Percentiles rank a stretch among this genome's conserved stretches.
phyloP scores from a whole-genome alignment of 2,329 filamentous ascomycete genomes.

The Beauveria sp. region DNA sequence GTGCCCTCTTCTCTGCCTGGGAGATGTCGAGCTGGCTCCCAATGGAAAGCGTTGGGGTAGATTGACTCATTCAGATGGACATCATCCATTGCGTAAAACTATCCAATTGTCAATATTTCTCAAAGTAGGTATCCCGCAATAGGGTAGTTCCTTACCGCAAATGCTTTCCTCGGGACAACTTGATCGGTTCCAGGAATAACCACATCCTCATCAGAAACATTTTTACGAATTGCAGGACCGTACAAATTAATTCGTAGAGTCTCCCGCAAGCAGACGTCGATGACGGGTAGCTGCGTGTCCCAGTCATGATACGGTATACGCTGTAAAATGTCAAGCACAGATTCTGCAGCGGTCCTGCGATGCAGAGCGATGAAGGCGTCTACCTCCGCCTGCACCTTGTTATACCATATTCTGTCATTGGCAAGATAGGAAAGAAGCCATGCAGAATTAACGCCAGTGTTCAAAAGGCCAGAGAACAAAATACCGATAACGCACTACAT shows the following conservation, averaged over 20 bases:
- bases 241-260: slow-evolving; percentile 42
- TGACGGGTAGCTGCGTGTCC: slow-evolving; percentile 45
- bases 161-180: slow-evolving; percentile 41
- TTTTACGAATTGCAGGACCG: slow-evolving; percentile 44
- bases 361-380: slow-evolving; percentile 35
- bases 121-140: too few species aligned
- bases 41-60: slow-evolving; percentile 39
- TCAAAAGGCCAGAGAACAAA: slow-evolving; percentile 50
- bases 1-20: slow-evolving; percentile 39
- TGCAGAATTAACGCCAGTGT: slow-evolving; percentile 46
- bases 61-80: slow-evolving; percentile 38
- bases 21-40: slow-evolving; percentile 43
- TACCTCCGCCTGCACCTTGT: slow-evolving; percentile 38
- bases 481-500: slow-evolving; percentile 42
- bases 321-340: slow-evolving; percentile 29
- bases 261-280: slow-evolving; percentile 46
- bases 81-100: slow-evolving; percentile 37
- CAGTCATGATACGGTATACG: slow-evolving; percentile 43
- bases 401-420: slow-evolving; percentile 37
- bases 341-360: slow-evolving; percentile 23
- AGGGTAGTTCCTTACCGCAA: slow-evolving; percentile 23
- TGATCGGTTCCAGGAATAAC: slow-evolving; percentile 36
- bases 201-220: slow-evolving; percentile 36
- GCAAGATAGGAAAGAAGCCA: slow-evolving; percentile 45
- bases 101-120: neutral